A percentile compares a stretch with the other conserved stretches of the same genome.
These are phyloP conservation scores for Cystofilobasidium macerans DNA, from an alignment of 768 basidiomycete species.

Conservation along the genomic window DNA sequence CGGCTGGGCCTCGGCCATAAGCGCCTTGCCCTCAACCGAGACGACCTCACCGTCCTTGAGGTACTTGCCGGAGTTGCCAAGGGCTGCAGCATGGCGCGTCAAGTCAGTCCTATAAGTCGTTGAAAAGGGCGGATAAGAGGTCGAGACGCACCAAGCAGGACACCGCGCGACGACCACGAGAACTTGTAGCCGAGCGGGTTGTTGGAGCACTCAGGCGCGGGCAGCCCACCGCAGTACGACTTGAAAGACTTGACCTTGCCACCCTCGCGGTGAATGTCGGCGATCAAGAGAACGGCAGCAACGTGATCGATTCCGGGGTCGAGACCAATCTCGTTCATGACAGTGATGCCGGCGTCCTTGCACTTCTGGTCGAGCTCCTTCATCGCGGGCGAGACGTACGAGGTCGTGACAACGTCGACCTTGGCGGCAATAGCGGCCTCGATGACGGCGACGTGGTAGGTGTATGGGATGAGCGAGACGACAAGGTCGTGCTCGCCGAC, in stretches of 20 bases:
- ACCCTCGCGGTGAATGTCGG: slow-evolving; percentile 84
- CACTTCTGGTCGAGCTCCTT: slow-evolving; percentile 67
- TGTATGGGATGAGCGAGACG: slow-evolving; percentile 94
- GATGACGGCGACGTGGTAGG: slow-evolving; percentile 76
- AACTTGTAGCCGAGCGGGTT: slow-evolving; percentile 99
- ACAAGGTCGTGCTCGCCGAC: slow-evolving; percentile 83
- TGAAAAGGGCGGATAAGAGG: not conserved
- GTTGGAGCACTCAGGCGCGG: slow-evolving; percentile 75
- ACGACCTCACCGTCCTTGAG: slow-evolving; percentile 55
- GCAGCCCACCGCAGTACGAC: slow-evolving; percentile 92
- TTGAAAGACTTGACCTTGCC: slow-evolving; percentile 91
- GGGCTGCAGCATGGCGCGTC: slow-evolving; percentile 38
- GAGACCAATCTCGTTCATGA: slow-evolving; percentile 95
- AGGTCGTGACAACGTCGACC: slow-evolving; percentile 90
- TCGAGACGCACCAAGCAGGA: slow-evolving; percentile 54
- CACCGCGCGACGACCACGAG: slow-evolving; percentile 94
- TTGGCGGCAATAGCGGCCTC: slow-evolving; percentile 79
- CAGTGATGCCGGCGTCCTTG: slow-evolving; percentile 78
- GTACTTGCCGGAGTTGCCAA: slow-evolving; percentile 80
- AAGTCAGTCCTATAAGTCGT: not conserved
- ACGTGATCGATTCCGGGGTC: slow-evolving; percentile 92
- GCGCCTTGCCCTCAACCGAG: slow-evolving; percentile 61
- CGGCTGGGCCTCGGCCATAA: slow-evolving; percentile 81
- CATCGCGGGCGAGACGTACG: slow-evolving; percentile 87
- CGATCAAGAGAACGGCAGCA: slow-evolving; percentile 86